Evolutionary conservation across 108 stramenopile species (phyloP).

Genomic region (Cyclostephanos invisitatus): DNA sequence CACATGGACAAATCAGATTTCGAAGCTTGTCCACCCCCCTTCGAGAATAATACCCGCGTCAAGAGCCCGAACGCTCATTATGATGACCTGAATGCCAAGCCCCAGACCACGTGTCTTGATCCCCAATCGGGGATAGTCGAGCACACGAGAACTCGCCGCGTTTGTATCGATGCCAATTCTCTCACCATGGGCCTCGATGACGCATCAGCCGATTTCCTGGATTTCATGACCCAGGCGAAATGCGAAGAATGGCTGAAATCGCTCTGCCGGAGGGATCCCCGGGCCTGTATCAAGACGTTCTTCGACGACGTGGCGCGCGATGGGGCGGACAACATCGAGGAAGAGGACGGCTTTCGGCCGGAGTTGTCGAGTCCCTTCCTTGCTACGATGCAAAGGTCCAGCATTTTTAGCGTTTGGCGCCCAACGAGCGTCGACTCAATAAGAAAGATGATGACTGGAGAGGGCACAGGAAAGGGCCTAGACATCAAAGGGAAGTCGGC

Average conservation of each 20-base stretch:
- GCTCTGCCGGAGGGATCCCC: constrained; percentile 39
- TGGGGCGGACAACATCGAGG: constrained; percentile 53
- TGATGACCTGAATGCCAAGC: no score
- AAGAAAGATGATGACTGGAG: constrained; percentile 48
- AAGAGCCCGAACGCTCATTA: no score
- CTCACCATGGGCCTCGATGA: constrained; percentile 35
- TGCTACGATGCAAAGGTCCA: constrained; percentile 35
- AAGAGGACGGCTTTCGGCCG: constrained; percentile 35
- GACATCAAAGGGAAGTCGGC: constrained; percentile 62
- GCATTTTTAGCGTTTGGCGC: constrained; percentile 53
- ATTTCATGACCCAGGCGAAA: constrained; percentile 31
- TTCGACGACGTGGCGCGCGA: constrained; percentile 50
- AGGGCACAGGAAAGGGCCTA: constrained; percentile 55
- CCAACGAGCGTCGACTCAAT: constrained; percentile 52
- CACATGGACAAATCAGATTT: no score
- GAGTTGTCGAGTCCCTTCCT: constrained; percentile 43
- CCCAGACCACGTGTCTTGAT: no score
- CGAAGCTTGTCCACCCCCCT: no score
- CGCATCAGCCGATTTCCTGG: constrained; percentile 39
- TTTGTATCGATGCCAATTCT: constrained; percentile 18
- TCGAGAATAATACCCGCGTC: no score
- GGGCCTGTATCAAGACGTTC: constrained; percentile 37
- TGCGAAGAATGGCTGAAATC: constrained; percentile 43
- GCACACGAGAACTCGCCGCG: constrained; percentile 16
- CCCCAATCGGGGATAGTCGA: no score